phyloP scores from a whole-genome alignment of 1,284 basidiomycete species.

The Athelia psychrophila region DNA sequence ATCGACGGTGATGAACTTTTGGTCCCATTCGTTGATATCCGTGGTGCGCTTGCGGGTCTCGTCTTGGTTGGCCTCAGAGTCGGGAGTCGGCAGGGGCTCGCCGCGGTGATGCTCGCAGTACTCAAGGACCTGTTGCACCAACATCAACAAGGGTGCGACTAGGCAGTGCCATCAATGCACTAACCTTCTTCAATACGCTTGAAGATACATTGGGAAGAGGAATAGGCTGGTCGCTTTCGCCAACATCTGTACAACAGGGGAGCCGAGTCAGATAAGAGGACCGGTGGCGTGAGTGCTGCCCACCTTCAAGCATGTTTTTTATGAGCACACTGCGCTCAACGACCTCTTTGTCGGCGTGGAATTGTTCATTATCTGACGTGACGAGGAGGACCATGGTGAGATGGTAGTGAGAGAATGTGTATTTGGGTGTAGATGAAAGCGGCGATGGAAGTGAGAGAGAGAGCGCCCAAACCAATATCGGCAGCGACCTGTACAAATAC shows the following conservation, averaged over 20 bases:
- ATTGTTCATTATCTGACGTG: constrained; percentile 96
- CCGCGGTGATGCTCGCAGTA: constrained; percentile 99
- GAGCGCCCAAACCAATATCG: too few relatives aligned
- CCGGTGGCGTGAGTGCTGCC: constrained; percentile 7
- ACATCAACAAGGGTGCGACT: constrained; percentile 6
- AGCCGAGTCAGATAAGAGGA: constrained; percentile 3
- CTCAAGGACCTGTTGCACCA: constrained; percentile 82
- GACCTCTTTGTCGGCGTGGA: constrained; percentile 91
- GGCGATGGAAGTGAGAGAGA: background rate
- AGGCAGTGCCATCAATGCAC: constrained; percentile 6
- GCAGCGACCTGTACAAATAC: too few relatives aligned
- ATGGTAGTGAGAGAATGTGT: constrained; percentile 1
- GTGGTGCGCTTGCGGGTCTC: constrained; percentile 97
- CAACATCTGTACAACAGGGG: constrained; percentile 68
- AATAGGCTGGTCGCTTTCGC: constrained; percentile 90
- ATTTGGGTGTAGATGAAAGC: background rate
- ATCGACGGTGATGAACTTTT: constrained; percentile 96
- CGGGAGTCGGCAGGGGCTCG: constrained; percentile 90
- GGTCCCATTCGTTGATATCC: constrained; percentile 99
- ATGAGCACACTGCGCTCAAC: constrained; percentile 95
- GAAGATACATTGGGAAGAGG: constrained; percentile 97
- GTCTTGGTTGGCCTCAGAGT: constrained; percentile 79
- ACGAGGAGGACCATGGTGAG: constrained; percentile 71
- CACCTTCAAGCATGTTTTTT: constrained; percentile 99
- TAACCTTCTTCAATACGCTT: constrained; percentile 93